Conservation (phyloP, 1,284 basidiomycete species). For the Inonotus hispidus region DNA sequence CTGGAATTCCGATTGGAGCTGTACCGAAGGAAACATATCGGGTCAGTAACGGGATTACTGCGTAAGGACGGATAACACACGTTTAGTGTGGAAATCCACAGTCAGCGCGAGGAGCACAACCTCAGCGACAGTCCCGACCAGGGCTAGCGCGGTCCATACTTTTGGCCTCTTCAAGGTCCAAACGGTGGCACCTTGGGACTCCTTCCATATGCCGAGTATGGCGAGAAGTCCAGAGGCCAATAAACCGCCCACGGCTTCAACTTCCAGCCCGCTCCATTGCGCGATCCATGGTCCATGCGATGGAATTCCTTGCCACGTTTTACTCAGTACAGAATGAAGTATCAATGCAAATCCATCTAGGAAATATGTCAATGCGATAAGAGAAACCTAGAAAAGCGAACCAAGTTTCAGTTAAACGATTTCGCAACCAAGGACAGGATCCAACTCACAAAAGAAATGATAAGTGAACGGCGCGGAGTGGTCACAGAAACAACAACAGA, state of each 20-base stretch:
- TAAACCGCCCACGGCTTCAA: conserved; percentile 62
- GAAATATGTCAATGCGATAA: conserved; percentile 79
- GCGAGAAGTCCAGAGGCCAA: conserved; percentile 63
- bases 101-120: conserved; percentile 47
- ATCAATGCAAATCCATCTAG: conserved; percentile 74
- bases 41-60: neutral
- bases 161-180: conserved; percentile 63
- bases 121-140: conserved; percentile 55
- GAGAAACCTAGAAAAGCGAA: conserved; percentile 15
- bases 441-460: conserved; percentile 57
- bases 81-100: conserved; percentile 35
- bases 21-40: neutral
- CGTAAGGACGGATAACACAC: conserved; percentile 31
- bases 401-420: neutral
- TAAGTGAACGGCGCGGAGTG: conserved; percentile 65
- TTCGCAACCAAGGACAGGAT: too few species aligned
- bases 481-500: conserved; percentile 67
- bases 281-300: conserved; percentile 20
- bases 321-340: conserved; percentile 54
- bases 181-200: conserved; percentile 60
- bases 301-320: conserved; percentile 46
- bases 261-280: conserved; percentile 57
- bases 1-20: conserved; percentile 20
- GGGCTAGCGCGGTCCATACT: conserved; percentile 42
- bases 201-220: conserved; percentile 70